Percentiles rank a stretch among this genome's conserved stretches.
Evolutionary conservation across 2,329 filamentous ascomycete genomes (phyloP).

Genomic region (Phaeophleospora eucalypticola): DNA sequence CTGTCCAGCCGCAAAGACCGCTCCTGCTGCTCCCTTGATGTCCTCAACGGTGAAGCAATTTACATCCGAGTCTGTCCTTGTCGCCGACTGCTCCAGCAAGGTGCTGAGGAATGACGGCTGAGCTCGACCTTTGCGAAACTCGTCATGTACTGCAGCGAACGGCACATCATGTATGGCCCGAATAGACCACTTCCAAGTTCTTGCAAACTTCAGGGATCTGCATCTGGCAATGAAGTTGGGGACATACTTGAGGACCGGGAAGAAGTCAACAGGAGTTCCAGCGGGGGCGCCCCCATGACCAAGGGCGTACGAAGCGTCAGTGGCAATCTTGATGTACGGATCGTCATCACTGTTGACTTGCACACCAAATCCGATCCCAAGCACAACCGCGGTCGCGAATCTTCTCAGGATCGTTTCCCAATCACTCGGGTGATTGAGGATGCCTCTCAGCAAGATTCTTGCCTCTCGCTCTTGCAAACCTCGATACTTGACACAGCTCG

Average conservation of each 20-base stretch:
- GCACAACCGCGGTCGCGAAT: slow-evolving; percentile 38
- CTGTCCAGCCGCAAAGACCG: slow-evolving; percentile 35
- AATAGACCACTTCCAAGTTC: slow-evolving; percentile 34
- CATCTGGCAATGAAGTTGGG: slow-evolving; percentile 36
- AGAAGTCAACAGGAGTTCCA: slow-evolving; percentile 46
- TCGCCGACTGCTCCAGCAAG: slow-evolving; percentile 33
- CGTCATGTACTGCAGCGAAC: slow-evolving; percentile 28
- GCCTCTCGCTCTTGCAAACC: slow-evolving; percentile 43
- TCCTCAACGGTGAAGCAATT: slow-evolving; percentile 31
- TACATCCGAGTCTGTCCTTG: slow-evolving; percentile 34
- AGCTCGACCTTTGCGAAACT: slow-evolving; percentile 32
- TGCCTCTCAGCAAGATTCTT: slow-evolving; percentile 40
- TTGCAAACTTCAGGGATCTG: slow-evolving; percentile 26
- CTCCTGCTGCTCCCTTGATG: slow-evolving; percentile 41
- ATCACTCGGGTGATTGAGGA: slow-evolving; percentile 41
- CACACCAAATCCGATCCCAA: slow-evolving; percentile 47
- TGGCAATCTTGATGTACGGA: slow-evolving; percentile 42
- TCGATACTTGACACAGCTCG: slow-evolving; percentile 38
- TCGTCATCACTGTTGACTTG: slow-evolving; percentile 40
- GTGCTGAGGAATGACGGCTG: slow-evolving; percentile 40
- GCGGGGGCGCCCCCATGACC: slow-evolving; percentile 41
- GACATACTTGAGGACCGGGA: slow-evolving; percentile 44
- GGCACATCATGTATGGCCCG: slow-evolving; percentile 38
- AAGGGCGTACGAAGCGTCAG: slow-evolving; percentile 41
- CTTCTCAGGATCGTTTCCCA: slow-evolving; percentile 31